phyloP scores from a whole-genome alignment of 805 yeast genomes.

The Candida maris region DNA sequence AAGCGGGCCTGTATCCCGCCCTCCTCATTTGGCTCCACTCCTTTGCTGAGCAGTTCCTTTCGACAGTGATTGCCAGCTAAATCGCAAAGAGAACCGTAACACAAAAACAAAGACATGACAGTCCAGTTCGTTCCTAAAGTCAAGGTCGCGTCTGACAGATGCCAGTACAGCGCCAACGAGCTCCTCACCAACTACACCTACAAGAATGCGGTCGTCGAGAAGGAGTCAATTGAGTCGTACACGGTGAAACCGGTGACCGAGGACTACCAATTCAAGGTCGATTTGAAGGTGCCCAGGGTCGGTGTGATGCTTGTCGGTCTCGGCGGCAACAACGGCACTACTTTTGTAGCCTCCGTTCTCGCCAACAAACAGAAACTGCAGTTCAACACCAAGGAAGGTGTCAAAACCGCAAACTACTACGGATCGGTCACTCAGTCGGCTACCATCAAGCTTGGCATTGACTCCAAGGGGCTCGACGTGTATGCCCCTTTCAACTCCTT shows the following conservation, averaged over 20 bases:
- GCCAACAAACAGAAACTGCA: slow-evolving; percentile 78
- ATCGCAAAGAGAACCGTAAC: not conserved
- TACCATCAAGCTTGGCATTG: slow-evolving; percentile 86
- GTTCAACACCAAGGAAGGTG: slow-evolving; percentile 81
- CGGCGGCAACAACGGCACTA: slow-evolving; percentile 96
- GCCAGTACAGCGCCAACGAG: slow-evolving; percentile 46
- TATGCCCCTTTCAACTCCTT: slow-evolving; percentile 89
- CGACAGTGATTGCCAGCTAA: not conserved
- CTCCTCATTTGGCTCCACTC: not conserved
- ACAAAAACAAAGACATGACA: slow-evolving; percentile 21
- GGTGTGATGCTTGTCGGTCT: slow-evolving; percentile 91
- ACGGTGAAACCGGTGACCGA: slow-evolving; percentile 66
- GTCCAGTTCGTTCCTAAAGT: slow-evolving; percentile 39
- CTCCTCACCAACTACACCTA: slow-evolving; percentile 63
- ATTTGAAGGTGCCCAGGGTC: slow-evolving; percentile 74
- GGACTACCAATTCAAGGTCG: slow-evolving; percentile 83
- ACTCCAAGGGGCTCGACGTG: slow-evolving; percentile 75
- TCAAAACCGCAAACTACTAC: slow-evolving; percentile 68
- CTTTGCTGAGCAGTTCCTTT: not conserved
- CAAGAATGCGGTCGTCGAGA: slow-evolving; percentile 71
- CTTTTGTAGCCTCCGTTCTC: slow-evolving; percentile 76
- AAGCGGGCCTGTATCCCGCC: too few species aligned
- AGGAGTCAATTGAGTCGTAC: slow-evolving; percentile 46
- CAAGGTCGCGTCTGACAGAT: slow-evolving; percentile 53
- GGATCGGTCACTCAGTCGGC: slow-evolving; percentile 95